Conservation (phyloP, 306 rosid genomes). For the Vigna hirtella region DNA sequence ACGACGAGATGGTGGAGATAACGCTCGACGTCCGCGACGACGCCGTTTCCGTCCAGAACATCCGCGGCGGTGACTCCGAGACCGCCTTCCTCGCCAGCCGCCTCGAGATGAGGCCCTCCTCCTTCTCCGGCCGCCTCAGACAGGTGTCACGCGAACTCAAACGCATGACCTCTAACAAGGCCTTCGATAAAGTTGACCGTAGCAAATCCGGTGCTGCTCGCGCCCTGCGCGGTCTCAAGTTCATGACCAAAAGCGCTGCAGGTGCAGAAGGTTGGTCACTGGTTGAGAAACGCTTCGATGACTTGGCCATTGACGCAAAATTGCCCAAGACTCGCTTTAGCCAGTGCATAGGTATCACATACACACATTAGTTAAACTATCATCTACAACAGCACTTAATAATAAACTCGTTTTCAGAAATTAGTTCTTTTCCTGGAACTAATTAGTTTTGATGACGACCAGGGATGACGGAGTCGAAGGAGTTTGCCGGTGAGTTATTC, state of each 20-base stretch:
- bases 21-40: slow-evolving; percentile 78
- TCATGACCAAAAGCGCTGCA: slow-evolving; percentile 63
- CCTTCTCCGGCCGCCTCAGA: slow-evolving; percentile 55
- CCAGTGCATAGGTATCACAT: slow-evolving; percentile 72
- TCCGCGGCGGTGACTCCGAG: slow-evolving; percentile 75
- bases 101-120: slow-evolving; percentile 54
- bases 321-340: slow-evolving; percentile 67
- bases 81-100: slow-evolving; percentile 62
- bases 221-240: slow-evolving; percentile 75
- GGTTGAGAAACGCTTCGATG: slow-evolving; percentile 68
- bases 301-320: slow-evolving; percentile 57
- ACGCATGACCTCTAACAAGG: slow-evolving; percentile 72
- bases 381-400: too few relatives aligned
- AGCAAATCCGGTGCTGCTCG: slow-evolving; percentile 74
- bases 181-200: slow-evolving; percentile 58
- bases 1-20: slow-evolving; percentile 73
- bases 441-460: neutral
- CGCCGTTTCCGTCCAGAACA: slow-evolving; percentile 69
- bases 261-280: slow-evolving; percentile 73
- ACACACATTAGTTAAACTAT: too few relatives aligned
- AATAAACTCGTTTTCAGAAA: too few relatives aligned
- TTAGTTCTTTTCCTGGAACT: neutral
- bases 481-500: slow-evolving; percentile 75
- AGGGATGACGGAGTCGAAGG: slow-evolving; percentile 79
- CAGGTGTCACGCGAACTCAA: slow-evolving; percentile 82